Conservation (phyloP, 495 filamentous ascomycete species). For the Apiosordaria backusii region DNA sequence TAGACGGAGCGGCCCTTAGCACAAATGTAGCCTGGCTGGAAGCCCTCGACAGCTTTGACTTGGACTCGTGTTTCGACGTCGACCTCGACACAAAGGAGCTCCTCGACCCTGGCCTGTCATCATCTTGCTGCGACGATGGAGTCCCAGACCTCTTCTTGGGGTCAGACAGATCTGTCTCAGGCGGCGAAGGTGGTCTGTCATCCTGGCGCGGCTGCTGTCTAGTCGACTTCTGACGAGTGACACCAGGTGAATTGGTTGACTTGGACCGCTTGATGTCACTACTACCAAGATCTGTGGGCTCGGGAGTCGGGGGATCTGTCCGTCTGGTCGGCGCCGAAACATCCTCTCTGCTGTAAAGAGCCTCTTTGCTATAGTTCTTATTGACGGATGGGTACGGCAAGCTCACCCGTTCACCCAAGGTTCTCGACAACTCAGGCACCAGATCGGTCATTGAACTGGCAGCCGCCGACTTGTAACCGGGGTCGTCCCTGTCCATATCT, state of each 20-base stretch:
- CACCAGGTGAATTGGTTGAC: slow-evolving; percentile 29
- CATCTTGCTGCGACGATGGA: slow-evolving; percentile 34
- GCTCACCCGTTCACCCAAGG: slow-evolving; percentile 50
- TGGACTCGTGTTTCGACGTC: slow-evolving; percentile 43
- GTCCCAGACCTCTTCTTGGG: slow-evolving; percentile 41
- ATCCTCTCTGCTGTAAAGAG: slow-evolving; percentile 60
- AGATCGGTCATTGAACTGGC: slow-evolving; percentile 44
- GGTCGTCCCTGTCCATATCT: slow-evolving; percentile 40
- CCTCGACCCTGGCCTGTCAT: slow-evolving; percentile 37
- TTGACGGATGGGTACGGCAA: slow-evolving; percentile 82
- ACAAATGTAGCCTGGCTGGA: slow-evolving; percentile 46
- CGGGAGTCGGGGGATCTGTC: slow-evolving; percentile 65
- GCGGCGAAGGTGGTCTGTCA: slow-evolving; percentile 51
- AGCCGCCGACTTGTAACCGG: slow-evolving; percentile 23
- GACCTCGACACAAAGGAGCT: slow-evolving; percentile 41
- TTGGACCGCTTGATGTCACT: slow-evolving; percentile 44
- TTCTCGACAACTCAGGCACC: slow-evolving; percentile 48
- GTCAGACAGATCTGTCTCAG: slow-evolving; percentile 53
- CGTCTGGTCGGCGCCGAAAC: slow-evolving; percentile 37
- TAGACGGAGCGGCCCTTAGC: slow-evolving; percentile 22
- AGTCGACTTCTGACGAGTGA: slow-evolving; percentile 28
- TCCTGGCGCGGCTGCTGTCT: slow-evolving; percentile 36
- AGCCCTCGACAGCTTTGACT: slow-evolving; percentile 45
- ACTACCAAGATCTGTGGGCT: slow-evolving; percentile 70
- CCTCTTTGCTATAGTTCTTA: slow-evolving; percentile 85